Evolutionary conservation across 1,139 yeast genomes (phyloP).

Genomic region (Geotrichum candidum): DNA sequence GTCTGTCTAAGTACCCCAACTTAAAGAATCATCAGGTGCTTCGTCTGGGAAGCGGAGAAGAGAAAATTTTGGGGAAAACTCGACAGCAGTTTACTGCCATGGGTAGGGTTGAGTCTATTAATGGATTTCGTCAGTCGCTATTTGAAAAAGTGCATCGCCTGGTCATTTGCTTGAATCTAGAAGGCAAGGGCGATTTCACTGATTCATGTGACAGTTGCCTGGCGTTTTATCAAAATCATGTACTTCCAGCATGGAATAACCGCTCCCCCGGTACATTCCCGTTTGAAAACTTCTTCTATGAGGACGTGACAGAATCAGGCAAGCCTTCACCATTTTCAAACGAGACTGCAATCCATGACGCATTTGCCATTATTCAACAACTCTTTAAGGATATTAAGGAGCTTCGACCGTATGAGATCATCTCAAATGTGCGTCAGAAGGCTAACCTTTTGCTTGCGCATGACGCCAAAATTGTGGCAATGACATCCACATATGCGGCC

Average conservation of each 20-base stretch:
- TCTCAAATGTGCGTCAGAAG: slow-evolving; percentile 23
- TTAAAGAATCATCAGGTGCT: slow-evolving; percentile 27
- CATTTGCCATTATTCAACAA: slow-evolving; percentile 12
- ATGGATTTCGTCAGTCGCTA: background rate
- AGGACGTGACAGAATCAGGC: background rate
- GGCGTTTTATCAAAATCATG: slow-evolving; percentile 34
- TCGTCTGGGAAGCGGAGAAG: slow-evolving; percentile 27
- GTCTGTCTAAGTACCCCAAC: slow-evolving; percentile 21
- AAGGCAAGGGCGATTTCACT: slow-evolving; percentile 41
- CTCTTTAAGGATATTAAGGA: slow-evolving; percentile 33
- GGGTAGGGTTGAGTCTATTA: background rate
- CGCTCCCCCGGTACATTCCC: background rate
- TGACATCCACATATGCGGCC: slow-evolving; percentile 31
- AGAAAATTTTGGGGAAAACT: slow-evolving; percentile 11
- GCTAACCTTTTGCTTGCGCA: slow-evolving; percentile 27
- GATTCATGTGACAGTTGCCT: slow-evolving; percentile 42
- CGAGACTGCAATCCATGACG: background rate
- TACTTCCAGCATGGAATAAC: slow-evolving; percentile 35
- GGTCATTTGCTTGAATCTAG: slow-evolving; percentile 26
- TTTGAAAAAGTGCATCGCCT: background rate
- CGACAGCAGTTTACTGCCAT: slow-evolving; percentile 1
- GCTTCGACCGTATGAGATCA: slow-evolving; percentile 35
- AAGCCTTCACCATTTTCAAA: background rate
- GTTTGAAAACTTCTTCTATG: background rate
- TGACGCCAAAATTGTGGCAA: slow-evolving; percentile 34